phyloP scores from a whole-genome alignment of 805 yeast genomes.

The Kodamaea jinghongensis region DNA sequence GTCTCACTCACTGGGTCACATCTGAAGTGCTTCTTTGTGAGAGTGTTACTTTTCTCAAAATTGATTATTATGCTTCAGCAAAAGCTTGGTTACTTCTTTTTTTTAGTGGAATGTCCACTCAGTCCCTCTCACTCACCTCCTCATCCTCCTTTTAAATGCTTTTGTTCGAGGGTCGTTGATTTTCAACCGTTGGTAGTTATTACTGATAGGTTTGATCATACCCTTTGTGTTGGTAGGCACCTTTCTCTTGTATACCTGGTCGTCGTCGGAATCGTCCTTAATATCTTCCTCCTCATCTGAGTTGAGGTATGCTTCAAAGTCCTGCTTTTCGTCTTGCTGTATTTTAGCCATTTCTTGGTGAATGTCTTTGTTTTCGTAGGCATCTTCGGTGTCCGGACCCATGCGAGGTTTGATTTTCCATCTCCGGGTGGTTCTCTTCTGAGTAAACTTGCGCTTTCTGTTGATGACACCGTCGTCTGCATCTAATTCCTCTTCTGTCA shows the following conservation, averaged over 20 bases:
- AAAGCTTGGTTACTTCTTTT: too few relatives aligned
- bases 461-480: too few relatives aligned
- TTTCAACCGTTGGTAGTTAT: constrained; percentile 53
- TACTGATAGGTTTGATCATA: constrained; percentile 35
- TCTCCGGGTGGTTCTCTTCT: constrained; percentile 51
- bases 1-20: too few relatives aligned
- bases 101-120: not conserved
- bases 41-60: too few relatives aligned
- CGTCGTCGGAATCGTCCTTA: constrained; percentile 13
- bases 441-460: constrained; percentile 38
- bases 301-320: constrained; percentile 20
- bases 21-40: too few relatives aligned
- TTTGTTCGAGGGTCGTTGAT: constrained; percentile 46
- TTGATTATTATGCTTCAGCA: too few relatives aligned
- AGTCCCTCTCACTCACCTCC: constrained; percentile 2
- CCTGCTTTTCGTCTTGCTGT: constrained; percentile 27
- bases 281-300: constrained; percentile 17
- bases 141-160: constrained; percentile 38
- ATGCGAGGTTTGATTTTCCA: constrained; percentile 45
- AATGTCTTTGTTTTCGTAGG: constrained; percentile 36
- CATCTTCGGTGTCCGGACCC: constrained; percentile 23
- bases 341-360: constrained; percentile 39
- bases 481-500: constrained; percentile 12
- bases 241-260: constrained; percentile 25
- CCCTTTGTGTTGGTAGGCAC: constrained; percentile 10